Evolutionary conservation across 495 filamentous ascomycete genomes (phyloP).

Genomic region (Penicillium coprophilum): DNA sequence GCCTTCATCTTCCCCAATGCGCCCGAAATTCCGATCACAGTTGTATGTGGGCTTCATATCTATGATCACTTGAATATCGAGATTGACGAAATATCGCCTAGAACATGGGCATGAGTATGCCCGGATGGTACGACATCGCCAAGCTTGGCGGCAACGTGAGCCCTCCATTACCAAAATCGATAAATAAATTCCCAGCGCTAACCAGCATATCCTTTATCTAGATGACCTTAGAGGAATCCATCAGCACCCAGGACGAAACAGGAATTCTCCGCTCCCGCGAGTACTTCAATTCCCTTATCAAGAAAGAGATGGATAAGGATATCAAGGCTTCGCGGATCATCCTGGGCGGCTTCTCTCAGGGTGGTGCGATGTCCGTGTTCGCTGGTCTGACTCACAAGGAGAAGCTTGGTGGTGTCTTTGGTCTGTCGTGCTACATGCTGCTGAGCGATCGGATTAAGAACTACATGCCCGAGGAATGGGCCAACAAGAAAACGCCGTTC

Average conservation of each 20-base stretch:
- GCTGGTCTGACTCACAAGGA: slow-evolving; percentile 68
- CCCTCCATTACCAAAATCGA: not conserved
- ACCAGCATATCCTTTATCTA: slow-evolving; percentile 14
- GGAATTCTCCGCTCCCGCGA: slow-evolving; percentile 72
- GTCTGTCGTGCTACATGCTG: slow-evolving; percentile 78
- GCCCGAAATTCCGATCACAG: slow-evolving; percentile 83
- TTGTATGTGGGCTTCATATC: slow-evolving; percentile 53
- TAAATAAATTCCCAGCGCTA: not conserved
- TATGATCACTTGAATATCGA: not conserved
- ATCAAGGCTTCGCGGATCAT: slow-evolving; percentile 82
- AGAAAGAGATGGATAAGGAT: slow-evolving; percentile 76
- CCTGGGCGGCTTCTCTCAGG: slow-evolving; percentile 68
- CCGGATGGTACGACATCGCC: slow-evolving; percentile 90
- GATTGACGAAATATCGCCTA: slow-evolving; percentile 25
- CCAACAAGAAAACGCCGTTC: slow-evolving; percentile 78
- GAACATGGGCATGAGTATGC: slow-evolving; percentile 83
- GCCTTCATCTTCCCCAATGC: slow-evolving; percentile 93
- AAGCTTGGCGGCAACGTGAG: slow-evolving; percentile 51
- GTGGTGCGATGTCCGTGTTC: slow-evolving; percentile 60
- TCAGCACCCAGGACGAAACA: slow-evolving; percentile 67
- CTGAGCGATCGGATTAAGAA: slow-evolving; percentile 69
- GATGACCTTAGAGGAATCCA: slow-evolving; percentile 48
- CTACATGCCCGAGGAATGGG: slow-evolving; percentile 59
- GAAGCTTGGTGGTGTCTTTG: slow-evolving; percentile 85
- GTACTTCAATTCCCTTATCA: slow-evolving; percentile 78